These are phyloP conservation scores for Penicillium goetzii DNA, from an alignment of 495 filamentous ascomycete genomes.

Conservation along the genomic window DNA sequence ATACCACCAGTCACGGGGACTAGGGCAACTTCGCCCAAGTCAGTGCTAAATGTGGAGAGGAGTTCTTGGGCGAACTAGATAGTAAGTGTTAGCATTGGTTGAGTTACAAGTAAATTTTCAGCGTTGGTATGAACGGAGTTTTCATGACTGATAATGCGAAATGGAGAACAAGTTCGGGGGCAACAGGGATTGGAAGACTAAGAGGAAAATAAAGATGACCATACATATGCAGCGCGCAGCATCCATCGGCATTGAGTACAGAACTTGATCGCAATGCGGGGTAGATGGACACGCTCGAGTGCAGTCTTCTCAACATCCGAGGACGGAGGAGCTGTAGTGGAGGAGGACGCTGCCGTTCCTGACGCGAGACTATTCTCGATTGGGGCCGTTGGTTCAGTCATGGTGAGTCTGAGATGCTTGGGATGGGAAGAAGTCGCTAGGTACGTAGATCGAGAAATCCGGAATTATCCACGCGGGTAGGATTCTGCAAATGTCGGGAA, in stretches of 20 bases:
- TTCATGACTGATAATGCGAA: neutral
- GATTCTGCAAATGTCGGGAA: neutral
- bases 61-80: constrained; percentile 91
- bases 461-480: neutral
- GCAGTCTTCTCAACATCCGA: constrained; percentile 16
- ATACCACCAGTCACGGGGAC: constrained; percentile 82
- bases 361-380: constrained; percentile 16
- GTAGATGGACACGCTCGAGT: constrained; percentile 45
- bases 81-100: constrained; percentile 3
- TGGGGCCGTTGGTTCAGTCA: constrained; percentile 30
- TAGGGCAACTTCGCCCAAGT: constrained; percentile 88
- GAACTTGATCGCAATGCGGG: constrained; percentile 75
- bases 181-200: neutral
- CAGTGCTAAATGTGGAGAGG: constrained; percentile 88
- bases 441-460: neutral
- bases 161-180: neutral
- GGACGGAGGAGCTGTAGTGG: constrained; percentile 10
- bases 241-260: constrained; percentile 93
- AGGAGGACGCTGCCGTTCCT: constrained; percentile 3
- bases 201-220: constrained; percentile 23
- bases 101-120: neutral
- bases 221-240: constrained; percentile 79
- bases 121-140: neutral
- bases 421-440: neutral
- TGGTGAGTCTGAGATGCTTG: constrained; percentile 8